Evolutionary conservation across 1,284 basidiomycete species (phyloP).

Genomic region (Pyrrhoderma noxium): DNA sequence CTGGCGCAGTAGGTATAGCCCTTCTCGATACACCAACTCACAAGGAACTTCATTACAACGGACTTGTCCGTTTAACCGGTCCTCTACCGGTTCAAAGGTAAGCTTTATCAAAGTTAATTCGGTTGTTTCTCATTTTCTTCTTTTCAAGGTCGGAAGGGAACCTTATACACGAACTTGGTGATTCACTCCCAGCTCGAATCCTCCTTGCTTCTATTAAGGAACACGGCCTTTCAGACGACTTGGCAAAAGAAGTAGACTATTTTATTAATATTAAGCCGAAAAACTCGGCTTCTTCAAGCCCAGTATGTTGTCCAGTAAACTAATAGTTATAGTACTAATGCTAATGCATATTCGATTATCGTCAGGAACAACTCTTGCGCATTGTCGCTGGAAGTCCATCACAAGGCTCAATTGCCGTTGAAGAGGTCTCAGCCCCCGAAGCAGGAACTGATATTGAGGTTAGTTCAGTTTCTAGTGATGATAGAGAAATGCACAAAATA

Average conservation of each 20-base stretch:
- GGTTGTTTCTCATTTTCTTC: background rate
- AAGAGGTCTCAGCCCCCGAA: constrained; percentile 13
- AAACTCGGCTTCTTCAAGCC: background rate
- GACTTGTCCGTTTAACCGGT: constrained; percentile 5
- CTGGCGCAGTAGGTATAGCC: constrained; percentile 15
- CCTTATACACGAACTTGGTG: constrained; percentile 15
- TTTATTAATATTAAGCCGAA: constrained; percentile 11
- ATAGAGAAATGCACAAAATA: background rate
- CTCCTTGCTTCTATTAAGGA: constrained; percentile 13
- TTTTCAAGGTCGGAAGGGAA: constrained; percentile 13
- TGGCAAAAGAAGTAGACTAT: constrained; percentile 12
- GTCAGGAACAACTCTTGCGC: constrained; percentile 4
- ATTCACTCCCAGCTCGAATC: constrained; percentile 14
- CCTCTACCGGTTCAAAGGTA: constrained; percentile 11
- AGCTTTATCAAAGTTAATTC: background rate
- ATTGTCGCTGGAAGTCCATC: constrained; percentile 16
- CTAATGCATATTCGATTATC: background rate
- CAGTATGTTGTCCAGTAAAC: constrained; percentile 1
- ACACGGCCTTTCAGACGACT: constrained; percentile 9
- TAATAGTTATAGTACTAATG: too few species aligned
- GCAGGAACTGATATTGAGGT: constrained; percentile 12
- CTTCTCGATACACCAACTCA: background rate
- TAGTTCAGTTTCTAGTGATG: background rate
- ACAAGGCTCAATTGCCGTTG: constrained; percentile 16
- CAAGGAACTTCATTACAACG: constrained; percentile 2